Conservation (phyloP, 176 grass and related monocot genomes). For the Chloris gayana region DNA sequence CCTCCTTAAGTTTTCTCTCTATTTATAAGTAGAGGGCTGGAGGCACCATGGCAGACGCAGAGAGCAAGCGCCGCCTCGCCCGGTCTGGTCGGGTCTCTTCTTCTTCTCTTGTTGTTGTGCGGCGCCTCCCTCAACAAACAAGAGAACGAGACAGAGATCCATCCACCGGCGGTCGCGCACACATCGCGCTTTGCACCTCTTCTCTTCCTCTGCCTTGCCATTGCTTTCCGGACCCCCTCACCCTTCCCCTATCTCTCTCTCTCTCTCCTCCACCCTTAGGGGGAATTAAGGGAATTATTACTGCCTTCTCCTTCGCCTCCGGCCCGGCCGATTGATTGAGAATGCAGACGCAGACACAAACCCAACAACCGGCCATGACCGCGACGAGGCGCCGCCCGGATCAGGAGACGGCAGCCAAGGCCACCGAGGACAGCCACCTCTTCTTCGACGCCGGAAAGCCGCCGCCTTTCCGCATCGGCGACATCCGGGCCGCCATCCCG, state of each 20-base stretch:
- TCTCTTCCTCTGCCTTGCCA: no score
- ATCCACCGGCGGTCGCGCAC: not conserved
- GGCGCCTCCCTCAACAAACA: not conserved
- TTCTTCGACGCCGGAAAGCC: slow-evolving; percentile 58
- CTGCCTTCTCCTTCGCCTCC: not conserved
- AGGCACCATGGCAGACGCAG: no score
- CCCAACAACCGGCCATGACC: not conserved
- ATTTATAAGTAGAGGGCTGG: no score
- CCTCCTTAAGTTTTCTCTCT: no score
- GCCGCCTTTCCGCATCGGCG: slow-evolving; percentile 85
- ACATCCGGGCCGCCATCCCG: slow-evolving; percentile 77
- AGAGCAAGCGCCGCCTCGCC: no score
- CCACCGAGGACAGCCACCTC: slow-evolving; percentile 3
- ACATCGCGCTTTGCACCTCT: not conserved
- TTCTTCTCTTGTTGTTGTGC: not conserved
- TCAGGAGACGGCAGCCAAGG: slow-evolving; percentile 42
- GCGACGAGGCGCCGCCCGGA: slow-evolving; percentile 3
- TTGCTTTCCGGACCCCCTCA: no score
- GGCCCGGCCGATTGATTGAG: not conserved
- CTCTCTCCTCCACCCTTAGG: not conserved
- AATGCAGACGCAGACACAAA: not conserved
- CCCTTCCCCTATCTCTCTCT: not conserved
- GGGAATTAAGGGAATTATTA: no score
- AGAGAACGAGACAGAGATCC: no score
- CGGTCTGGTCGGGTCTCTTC: not conserved